A percentile compares a stretch with the other conserved stretches of the same genome.
phyloP scores from a whole-genome alignment of 805 yeast species.

The Maudiozyma saulgeensis region DNA sequence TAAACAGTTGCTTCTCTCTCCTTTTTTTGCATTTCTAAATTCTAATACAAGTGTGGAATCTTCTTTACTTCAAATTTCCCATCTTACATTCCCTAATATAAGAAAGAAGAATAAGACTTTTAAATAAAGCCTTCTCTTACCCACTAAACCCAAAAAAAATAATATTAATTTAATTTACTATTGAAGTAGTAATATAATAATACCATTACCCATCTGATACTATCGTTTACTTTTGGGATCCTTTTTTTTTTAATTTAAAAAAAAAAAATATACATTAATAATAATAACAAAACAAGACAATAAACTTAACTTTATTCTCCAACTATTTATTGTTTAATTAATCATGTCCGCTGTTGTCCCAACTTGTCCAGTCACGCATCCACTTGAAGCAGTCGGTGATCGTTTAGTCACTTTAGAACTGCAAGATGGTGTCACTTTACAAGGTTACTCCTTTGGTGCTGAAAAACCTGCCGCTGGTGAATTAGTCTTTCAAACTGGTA shows the following conservation, averaged over 20 bases:
- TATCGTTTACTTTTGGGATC: too few species aligned
- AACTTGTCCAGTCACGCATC: conserved; percentile 82
- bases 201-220: too few species aligned
- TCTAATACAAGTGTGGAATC: not conserved
- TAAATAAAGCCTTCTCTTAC: too few species aligned
- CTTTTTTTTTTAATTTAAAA: not conserved
- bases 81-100: not conserved
- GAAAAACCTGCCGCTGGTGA: conserved; percentile 86
- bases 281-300: not conserved
- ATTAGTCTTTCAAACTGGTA: conserved; percentile 97
- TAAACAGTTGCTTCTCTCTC: not conserved
- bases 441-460: conserved; percentile 97
- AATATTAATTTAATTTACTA: too few species aligned
- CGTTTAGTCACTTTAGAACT: conserved; percentile 80
- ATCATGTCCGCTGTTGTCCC: conserved; percentile 37
- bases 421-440: conserved; percentile 74
- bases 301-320: not conserved
- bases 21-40: not conserved
- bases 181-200: too few species aligned
- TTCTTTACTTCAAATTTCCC: not conserved
- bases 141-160: too few species aligned
- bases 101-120: too few species aligned
- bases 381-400: conserved; percentile 76
- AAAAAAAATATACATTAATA: not conserved
- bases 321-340: not conserved